A percentile compares a stretch with the other conserved stretches of the same genome.
These are phyloP conservation scores for Cudoniella acicularis DNA, from an alignment of 495 filamentous ascomycete genomes.

Conservation along the genomic window DNA sequence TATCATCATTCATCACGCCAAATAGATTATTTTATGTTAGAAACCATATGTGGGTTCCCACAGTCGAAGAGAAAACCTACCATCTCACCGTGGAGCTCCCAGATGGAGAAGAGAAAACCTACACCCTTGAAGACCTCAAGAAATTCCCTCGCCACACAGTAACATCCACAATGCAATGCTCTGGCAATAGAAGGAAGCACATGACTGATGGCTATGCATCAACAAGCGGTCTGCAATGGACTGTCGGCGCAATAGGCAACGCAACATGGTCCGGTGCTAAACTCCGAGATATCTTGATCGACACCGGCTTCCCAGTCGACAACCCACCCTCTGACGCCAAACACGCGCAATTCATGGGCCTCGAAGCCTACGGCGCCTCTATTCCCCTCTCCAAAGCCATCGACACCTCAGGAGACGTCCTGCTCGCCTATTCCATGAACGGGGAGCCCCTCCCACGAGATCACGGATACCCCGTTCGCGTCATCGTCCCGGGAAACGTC, in stretches of 20 bases:
- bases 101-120: conserved; percentile 45
- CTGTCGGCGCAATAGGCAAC: conserved; percentile 56
- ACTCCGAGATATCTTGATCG: conserved; percentile 54
- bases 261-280: conserved; percentile 60
- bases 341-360: conserved; percentile 55
- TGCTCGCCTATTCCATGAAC: conserved; percentile 61
- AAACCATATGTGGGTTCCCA: conserved; percentile 62
- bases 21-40: conserved; percentile 56
- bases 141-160: conserved; percentile 51
- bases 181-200: conserved; percentile 58
- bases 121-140: conserved; percentile 51
- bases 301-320: conserved; percentile 42
- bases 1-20: conserved; percentile 49
- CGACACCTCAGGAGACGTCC: conserved; percentile 53
- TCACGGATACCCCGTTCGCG: conserved; percentile 58
- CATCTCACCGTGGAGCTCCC: conserved; percentile 49
- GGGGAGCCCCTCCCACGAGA: conserved; percentile 47
- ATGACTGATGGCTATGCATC: conserved; percentile 49
- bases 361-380: conserved; percentile 58
- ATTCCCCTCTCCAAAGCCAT: conserved; percentile 55
- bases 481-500: conserved; percentile 58
- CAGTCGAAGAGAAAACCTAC: conserved; percentile 38
- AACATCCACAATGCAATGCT: conserved; percentile 58
- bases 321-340: conserved; percentile 28
- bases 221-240: conserved; percentile 57